phyloP scores from a whole-genome alignment of 495 filamentous ascomycete genomes.

The Penicillium pancosmium region DNA sequence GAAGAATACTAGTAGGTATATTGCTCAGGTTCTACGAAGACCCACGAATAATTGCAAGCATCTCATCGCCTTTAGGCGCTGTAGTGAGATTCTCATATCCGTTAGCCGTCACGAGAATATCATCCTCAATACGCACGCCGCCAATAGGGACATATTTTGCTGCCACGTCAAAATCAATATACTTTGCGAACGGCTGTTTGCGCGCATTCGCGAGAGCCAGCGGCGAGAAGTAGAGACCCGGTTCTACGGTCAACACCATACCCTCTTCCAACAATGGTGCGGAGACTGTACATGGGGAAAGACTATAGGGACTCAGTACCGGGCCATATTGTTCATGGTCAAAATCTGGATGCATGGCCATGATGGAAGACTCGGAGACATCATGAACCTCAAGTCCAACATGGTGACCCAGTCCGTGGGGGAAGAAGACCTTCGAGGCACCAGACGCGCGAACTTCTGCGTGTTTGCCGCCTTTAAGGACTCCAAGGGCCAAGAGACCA shows the following conservation, averaged over 20 bases:
- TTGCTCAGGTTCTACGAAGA: constrained; percentile 8
- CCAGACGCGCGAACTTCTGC: constrained; percentile 69
- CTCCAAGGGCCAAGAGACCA: constrained; percentile 69
- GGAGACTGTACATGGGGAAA: constrained; percentile 35
- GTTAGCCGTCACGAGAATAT: constrained; percentile 75
- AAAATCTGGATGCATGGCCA: constrained; percentile 30
- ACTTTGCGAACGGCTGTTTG: constrained; percentile 61
- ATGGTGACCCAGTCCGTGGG: constrained; percentile 89
- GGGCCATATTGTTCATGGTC: constrained; percentile 25
- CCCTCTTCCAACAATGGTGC: constrained; percentile 58
- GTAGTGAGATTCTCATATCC: constrained; percentile 84
- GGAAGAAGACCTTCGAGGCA: constrained; percentile 80
- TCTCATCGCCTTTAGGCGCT: constrained; percentile 76
- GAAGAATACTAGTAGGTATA: no score
- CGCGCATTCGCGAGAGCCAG: constrained; percentile 85
- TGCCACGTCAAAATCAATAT: constrained; percentile 73
- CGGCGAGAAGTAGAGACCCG: constrained; percentile 87
- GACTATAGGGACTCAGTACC: constrained; percentile 27
- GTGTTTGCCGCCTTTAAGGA: constrained; percentile 57
- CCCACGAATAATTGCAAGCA: constrained; percentile 60
- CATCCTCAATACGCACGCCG: constrained; percentile 91
- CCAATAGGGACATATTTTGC: constrained; percentile 76
- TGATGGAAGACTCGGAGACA: constrained; percentile 57
- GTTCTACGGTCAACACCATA: constrained; percentile 87
- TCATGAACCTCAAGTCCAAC: constrained; percentile 92